Conservation (phyloP, 2,329 filamentous ascomycete species). For the Penicillium sp. region DNA sequence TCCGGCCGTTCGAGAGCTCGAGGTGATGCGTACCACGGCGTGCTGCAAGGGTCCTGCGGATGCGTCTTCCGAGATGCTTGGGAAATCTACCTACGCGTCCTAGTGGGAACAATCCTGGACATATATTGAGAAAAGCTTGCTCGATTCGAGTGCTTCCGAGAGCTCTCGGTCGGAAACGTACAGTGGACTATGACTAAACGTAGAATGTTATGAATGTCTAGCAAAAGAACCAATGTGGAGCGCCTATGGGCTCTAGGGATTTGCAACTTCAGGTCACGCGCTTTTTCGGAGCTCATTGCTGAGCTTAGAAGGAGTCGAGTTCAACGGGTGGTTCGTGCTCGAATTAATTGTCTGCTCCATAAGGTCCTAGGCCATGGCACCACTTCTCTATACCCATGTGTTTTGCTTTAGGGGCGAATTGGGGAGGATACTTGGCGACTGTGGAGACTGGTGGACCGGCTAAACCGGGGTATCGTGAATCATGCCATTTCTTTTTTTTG, state of each 20-base stretch:
- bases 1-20: neutral
- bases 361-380: neutral
- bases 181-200: neutral
- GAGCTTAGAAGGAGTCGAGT: neutral
- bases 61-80: conserved; percentile 3
- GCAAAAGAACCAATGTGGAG: neutral
- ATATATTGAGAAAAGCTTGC: conserved; percentile 2
- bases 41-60: conserved; percentile 17
- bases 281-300: neutral
- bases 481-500: neutral
- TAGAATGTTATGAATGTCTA: conserved; percentile 1
- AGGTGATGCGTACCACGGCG: conserved; percentile 9
- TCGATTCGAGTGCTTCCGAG: neutral
- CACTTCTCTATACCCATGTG: neutral
- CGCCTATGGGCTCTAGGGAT: neutral
- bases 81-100: conserved; percentile 13
- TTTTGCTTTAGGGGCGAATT: neutral
- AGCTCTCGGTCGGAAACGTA: neutral
- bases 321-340: neutral
- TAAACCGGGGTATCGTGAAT: neutral
- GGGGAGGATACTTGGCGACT: neutral
- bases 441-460: neutral
- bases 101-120: neutral
- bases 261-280: neutral
- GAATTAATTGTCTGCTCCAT: neutral